Percentiles rank a stretch among this genome's conserved stretches.
These are phyloP conservation scores for Lasiodiplodia theobromae DNA, from an alignment of 2,329 filamentous ascomycete genomes.

Conservation along the genomic window DNA sequence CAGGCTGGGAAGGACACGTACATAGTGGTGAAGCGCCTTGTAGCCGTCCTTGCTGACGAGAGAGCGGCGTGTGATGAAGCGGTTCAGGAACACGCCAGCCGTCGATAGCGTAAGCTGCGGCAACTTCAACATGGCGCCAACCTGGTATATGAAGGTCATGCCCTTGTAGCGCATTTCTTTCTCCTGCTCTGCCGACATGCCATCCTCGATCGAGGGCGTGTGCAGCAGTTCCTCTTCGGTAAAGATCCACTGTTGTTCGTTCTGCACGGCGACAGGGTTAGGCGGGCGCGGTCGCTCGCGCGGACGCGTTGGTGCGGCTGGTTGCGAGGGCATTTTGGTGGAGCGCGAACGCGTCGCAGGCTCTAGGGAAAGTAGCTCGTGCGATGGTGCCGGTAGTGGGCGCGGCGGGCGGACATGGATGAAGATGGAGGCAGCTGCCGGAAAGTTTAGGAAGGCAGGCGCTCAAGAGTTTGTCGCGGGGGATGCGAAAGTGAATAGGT, in stretches of 20 bases:
- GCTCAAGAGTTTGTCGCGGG: not conserved
- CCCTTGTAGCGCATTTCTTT: constrained; percentile 84
- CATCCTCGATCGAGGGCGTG: constrained; percentile 84
- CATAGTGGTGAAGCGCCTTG: constrained; percentile 83
- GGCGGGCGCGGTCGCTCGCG: constrained; percentile 42
- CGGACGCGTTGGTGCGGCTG: constrained; percentile 14
- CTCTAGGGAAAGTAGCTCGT: constrained; percentile 17
- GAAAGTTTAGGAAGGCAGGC: not conserved
- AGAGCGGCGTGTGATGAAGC: constrained; percentile 91
- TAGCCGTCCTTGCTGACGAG: constrained; percentile 72
- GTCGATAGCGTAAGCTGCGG: constrained; percentile 92
- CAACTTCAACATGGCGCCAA: constrained; percentile 88
- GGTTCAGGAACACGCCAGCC: constrained; percentile 92
- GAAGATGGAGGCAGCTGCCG: constrained; percentile 4
- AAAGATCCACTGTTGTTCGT: constrained; percentile 85
- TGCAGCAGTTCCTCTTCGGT: constrained; percentile 80
- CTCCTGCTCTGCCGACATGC: constrained; percentile 79
- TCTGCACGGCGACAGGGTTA: constrained; percentile 58
- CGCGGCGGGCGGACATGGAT: constrained; percentile 19
- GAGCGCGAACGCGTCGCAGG: constrained; percentile 17
- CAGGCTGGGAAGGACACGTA: constrained; percentile 37
- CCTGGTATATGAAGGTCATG: constrained; percentile 95
- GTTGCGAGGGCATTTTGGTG: constrained; percentile 25
- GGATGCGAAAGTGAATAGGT: constrained; percentile 16
- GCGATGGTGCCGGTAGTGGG: constrained; percentile 8